Base-by-base conservation (phyloP, 2,329 filamentous ascomycete genomes). In the Phaeosphaeria sp. region DNA sequence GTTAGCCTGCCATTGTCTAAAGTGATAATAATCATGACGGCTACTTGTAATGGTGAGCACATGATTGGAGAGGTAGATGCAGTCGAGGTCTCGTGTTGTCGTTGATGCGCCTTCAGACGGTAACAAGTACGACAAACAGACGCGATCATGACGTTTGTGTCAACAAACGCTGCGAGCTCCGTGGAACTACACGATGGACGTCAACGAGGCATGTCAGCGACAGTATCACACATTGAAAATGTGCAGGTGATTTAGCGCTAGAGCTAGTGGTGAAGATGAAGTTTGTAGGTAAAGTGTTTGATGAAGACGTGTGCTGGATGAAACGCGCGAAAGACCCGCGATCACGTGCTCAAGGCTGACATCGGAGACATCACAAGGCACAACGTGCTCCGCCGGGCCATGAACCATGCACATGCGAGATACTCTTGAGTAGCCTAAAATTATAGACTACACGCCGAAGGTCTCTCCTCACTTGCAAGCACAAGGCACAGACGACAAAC, bases 21-120 rank as follows among this genome's bases (percentile, higher is more conserved):
- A 50, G 11, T 4, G 53, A 57, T 51, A 10, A 62, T 61, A 43
- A 52, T 59, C 55, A 66, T 66, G 61, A 67, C 63, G 51, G 17
- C 6, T 54, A 43, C 46, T 61, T 58, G 33, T 55, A 62, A 66
- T 59, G 13, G 1, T 41, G 3, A 1, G 6, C 0, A 11, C 5
- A 41, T 50, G n/a, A 63, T 64, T 67, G 65, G 30, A 50, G 27
- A 0, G 0, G 53, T 3, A 21, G 3, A 20, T 30, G 50, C 39
- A 50, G 41, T 18, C 20, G 36, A 13, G 47, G 27, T 30, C 25
- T 25, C 27, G 20, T 46, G 49, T 51, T 49, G 25, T 44, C 54
- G 50, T 18, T 50, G 48, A n/a, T 50, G 25, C 25, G 4, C 25
- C 25, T 27, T 27, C 9, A 4, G 25, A 9, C 25, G 25, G 3